Percentiles rank a stretch among this genome's conserved stretches.
Evolutionary conservation across 306 rosid genomes (phyloP).

Genomic region (Glycine tomentella): DNA sequence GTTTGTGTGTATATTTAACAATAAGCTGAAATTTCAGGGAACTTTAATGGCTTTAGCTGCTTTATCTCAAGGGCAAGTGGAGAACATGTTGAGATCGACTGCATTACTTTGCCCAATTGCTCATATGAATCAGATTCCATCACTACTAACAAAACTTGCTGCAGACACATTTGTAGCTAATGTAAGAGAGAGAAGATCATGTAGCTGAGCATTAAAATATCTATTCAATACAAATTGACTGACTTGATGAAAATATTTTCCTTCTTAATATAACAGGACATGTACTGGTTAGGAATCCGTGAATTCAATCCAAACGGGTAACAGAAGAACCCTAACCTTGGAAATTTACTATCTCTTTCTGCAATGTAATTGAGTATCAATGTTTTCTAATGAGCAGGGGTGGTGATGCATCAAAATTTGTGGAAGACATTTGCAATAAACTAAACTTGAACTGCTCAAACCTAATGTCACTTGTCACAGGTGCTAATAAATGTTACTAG

Average conservation of each 20-base stretch:
- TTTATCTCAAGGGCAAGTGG: slow-evolving; percentile 57
- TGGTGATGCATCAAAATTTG: slow-evolving; percentile 42
- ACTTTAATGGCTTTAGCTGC: slow-evolving; percentile 72
- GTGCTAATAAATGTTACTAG: slow-evolving; percentile 44
- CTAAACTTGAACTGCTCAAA: slow-evolving; percentile 64
- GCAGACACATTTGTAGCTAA: slow-evolving; percentile 63
- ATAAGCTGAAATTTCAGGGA: slow-evolving; percentile 60
- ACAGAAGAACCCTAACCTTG: background rate
- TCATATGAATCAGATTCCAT: slow-evolving; percentile 62
- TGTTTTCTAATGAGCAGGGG: slow-evolving; percentile 51
- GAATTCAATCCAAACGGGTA: slow-evolving; percentile 69
- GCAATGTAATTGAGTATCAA: background rate
- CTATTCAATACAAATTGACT: slow-evolving; percentile 3
- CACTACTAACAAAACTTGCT: slow-evolving; percentile 54
- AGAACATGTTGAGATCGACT: slow-evolving; percentile 65
- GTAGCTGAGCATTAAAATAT: background rate
- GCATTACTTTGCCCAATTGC: slow-evolving; percentile 87
- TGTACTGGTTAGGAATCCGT: slow-evolving; percentile 60
- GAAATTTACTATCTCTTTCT: background rate
- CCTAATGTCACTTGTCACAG: slow-evolving; percentile 63
- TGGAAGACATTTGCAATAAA: slow-evolving; percentile 54
- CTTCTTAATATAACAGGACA: slow-evolving; percentile 51
- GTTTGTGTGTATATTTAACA: background rate
- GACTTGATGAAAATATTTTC: background rate
- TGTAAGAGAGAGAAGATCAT: slow-evolving; percentile 45